phyloP scores from a whole-genome alignment of 768 basidiomycete species.

The Boletus sensibilis region DNA sequence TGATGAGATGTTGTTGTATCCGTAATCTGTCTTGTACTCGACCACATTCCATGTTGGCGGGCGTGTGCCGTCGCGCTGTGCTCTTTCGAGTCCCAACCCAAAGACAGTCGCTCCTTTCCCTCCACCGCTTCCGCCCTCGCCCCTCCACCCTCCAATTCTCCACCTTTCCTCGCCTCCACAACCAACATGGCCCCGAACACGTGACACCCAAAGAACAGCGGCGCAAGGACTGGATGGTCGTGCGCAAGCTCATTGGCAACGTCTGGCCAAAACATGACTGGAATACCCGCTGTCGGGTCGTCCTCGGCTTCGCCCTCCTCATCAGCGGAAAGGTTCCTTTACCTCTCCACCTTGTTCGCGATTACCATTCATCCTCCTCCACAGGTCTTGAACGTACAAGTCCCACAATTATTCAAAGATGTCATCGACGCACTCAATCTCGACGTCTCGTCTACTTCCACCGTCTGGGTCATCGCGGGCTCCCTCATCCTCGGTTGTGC shows the following conservation, averaged over 20 bases:
- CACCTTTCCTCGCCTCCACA: conserved; percentile 16
- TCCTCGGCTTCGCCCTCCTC: conserved; percentile 78
- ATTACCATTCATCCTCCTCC: not conserved
- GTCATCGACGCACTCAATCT: conserved; percentile 90
- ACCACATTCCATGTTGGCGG: conserved; percentile 22
- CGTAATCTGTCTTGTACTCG: not conserved
- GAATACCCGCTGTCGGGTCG: conserved; percentile 76
- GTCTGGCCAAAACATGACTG: conserved; percentile 92
- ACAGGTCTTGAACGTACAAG: conserved; percentile 93
- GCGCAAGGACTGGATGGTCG: conserved; percentile 81
- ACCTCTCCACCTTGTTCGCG: not conserved
- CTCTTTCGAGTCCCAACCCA: conserved; percentile 10
- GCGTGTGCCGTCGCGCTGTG: conserved; percentile 25
- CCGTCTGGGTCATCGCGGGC: conserved; percentile 92
- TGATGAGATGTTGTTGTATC: conserved; percentile 6
- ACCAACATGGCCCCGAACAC: conserved; percentile 11
- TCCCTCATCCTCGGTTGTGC: conserved; percentile 86
- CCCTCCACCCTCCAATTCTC: conserved; percentile 9
- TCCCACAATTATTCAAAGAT: conserved; percentile 93
- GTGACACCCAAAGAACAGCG: conserved; percentile 50
- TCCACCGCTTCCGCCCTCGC: conserved; percentile 4
- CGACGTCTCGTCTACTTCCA: conserved; percentile 66
- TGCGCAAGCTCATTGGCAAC: conserved; percentile 78
- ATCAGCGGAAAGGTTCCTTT: conserved; percentile 77
- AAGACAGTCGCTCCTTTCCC: conserved; percentile 6